Conservation (phyloP, 805 yeast genomes). For the Debaryomyces maramus region DNA sequence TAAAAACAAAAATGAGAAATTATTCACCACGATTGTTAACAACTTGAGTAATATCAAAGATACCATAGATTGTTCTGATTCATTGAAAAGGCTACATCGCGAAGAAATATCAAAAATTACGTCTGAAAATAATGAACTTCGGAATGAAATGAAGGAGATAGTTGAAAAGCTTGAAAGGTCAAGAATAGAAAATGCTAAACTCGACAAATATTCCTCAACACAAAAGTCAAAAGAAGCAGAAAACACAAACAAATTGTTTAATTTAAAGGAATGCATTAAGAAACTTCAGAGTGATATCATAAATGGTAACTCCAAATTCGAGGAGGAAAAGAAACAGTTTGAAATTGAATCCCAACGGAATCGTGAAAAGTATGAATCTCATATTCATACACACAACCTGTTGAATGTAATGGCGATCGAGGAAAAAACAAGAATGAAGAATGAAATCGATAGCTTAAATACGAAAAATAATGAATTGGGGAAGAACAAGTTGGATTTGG, state of each 20-base stretch:
- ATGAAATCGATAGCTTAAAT: slow-evolving; percentile 16
- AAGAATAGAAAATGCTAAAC: neutral
- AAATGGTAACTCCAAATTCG: neutral
- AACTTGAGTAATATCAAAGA: neutral
- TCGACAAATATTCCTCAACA: neutral
- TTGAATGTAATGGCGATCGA: neutral
- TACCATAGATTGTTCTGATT: neutral
- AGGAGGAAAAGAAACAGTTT: slow-evolving; percentile 3
- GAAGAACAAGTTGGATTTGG: slow-evolving; percentile 25
- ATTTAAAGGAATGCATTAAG: neutral
- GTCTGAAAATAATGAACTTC: neutral
- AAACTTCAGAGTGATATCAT: slow-evolving; percentile 4
- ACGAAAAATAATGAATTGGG: slow-evolving; percentile 26
- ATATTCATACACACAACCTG: neutral
- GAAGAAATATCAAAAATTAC: neutral
- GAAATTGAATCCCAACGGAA: slow-evolving; percentile 6
- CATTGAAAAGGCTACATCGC: neutral
- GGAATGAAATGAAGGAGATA: neutral
- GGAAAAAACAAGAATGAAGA: slow-evolving; percentile 16
- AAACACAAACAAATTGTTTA: neutral
- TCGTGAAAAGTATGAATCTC: slow-evolving; percentile 10
- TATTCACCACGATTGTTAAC: neutral
- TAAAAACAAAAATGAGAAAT: neutral
- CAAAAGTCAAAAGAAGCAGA: neutral
- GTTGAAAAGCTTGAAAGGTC: neutral